Base-by-base conservation (phyloP, 257 asterid species). In the Linderniella brevidens region DNA sequence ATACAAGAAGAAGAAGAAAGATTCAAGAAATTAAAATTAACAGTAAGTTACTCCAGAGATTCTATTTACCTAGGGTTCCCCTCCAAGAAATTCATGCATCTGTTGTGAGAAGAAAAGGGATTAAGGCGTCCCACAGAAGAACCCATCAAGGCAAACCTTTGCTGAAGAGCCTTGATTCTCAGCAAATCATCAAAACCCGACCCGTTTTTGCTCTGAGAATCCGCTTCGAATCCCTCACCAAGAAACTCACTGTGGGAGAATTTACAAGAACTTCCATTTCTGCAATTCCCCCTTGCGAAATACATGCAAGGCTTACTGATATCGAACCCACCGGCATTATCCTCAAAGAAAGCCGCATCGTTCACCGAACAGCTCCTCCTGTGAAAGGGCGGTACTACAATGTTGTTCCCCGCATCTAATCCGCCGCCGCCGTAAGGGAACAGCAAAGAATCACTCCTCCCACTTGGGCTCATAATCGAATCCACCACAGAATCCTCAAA, bases 221-320 rank as follows among this genome's bases (percentile, higher is more conserved):
- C 88, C 53, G 70, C 66, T 58, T 60, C 78, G 50, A 57, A 9
- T 13, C 48, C 64, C 20, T 53, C 73, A 17, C 53, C 57, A 46
- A 42, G 45, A 48, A 40, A 11, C 0, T 51, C 78, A 38, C 67
- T 39, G 69, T 90, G 96, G 58, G 69, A 32, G 65, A 85, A 90
- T 65, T 85, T 85, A 53, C 96, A 85, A 54, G 64, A 39, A 19
- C 60, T 64, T 5, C 95, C 97, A 35, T 88, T 88, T 65, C 80
- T 84, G 62, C 97, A 87, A 35, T 77, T 80, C 1, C 97, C 99
- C 55, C 86, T 72, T 0, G 94, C 94, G 25, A 59, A 90, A 46
- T 78, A 90, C 76, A 79, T 67, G 73, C 96, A 90, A 9, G 94
- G 94, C 59, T 80, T 66, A 93, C 94, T 72, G 52, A 69, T 58